phyloP scores from a whole-genome alignment of 805 yeast genomes.

The Yarrowia sp. region DNA sequence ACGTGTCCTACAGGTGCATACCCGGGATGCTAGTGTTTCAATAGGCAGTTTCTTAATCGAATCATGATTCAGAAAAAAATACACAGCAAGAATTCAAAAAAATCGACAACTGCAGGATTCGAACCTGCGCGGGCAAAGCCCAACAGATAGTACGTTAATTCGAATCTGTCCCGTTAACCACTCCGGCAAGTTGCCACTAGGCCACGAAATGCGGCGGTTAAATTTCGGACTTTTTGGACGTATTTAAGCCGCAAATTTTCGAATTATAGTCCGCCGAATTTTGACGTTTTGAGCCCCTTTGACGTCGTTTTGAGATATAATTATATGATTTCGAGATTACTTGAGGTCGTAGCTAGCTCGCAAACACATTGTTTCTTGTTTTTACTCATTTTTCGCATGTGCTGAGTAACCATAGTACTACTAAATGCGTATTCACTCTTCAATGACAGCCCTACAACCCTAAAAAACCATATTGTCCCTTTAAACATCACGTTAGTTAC shows the following conservation, averaged over 20 bases:
- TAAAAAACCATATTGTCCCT: too few species aligned
- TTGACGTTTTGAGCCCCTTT: not conserved
- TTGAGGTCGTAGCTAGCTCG: too few species aligned
- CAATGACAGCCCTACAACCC: too few species aligned
- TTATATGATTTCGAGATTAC: too few species aligned
- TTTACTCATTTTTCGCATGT: too few species aligned
- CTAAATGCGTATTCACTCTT: too few species aligned
- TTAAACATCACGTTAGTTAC: too few species aligned
- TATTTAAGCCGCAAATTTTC: not conserved
- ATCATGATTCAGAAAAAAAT: not conserved
- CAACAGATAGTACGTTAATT: conserved; percentile 28
- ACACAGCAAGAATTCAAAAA: not conserved
- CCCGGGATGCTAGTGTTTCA: not conserved
- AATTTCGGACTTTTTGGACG: not conserved
- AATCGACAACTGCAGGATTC: conserved; percentile 39
- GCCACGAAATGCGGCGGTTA: conserved; percentile 1
- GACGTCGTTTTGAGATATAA: too few species aligned
- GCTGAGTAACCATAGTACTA: too few species aligned
- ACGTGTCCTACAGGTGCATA: not conserved
- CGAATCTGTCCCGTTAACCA: conserved; percentile 26
- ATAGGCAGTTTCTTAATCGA: not conserved
- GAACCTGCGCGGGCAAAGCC: conserved; percentile 40
- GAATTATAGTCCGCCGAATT: not conserved
- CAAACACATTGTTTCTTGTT: too few species aligned
- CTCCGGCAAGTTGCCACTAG: conserved; percentile 25